phyloP scores from a whole-genome alignment of 2,329 filamentous ascomycete species.

The Hirsutella rhossiliensis region DNA sequence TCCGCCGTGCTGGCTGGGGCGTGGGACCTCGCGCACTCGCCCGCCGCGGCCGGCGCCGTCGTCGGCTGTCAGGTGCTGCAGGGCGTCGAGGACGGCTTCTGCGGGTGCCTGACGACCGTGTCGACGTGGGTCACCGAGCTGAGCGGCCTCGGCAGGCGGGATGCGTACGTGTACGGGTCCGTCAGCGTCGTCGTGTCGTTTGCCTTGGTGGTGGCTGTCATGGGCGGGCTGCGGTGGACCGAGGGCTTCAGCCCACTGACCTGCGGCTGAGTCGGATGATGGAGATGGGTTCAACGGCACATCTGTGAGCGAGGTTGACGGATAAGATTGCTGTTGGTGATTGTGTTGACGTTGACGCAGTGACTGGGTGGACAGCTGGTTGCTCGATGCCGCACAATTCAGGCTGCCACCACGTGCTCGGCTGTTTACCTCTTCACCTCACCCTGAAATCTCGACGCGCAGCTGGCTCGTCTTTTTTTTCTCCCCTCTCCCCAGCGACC shows the following conservation, averaged over 20 bases:
- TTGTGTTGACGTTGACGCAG: background rate
- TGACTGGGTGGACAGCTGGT: background rate
- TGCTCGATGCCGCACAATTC: background rate
- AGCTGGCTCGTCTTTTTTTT: no score
- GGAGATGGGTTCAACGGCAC: no score
- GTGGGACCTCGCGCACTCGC: constrained; percentile 65
- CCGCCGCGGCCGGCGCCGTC: constrained; percentile 36
- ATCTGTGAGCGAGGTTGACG: no score
- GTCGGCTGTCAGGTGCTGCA: constrained; percentile 57
- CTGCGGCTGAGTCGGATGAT: constrained; percentile 15
- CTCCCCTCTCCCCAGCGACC: no score
- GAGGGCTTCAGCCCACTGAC: constrained; percentile 34
- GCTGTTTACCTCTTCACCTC: background rate
- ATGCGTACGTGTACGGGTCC: constrained; percentile 56
- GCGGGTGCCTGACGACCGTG: constrained; percentile 53
- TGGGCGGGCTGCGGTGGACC: constrained; percentile 67
- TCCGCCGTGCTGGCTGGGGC: constrained; percentile 63
- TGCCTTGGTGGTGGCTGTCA: constrained; percentile 51
- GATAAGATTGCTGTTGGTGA: no score
- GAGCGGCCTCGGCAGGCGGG: constrained; percentile 33
- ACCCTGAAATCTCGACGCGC: no score
- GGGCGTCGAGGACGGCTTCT: constrained; percentile 56
- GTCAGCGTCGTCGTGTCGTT: constrained; percentile 48
- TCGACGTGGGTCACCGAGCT: constrained; percentile 57
- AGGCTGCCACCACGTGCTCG: background rate